Evolutionary conservation across 2,329 filamentous ascomycete genomes (phyloP).

Genomic region (Fusarium bactridioides): DNA sequence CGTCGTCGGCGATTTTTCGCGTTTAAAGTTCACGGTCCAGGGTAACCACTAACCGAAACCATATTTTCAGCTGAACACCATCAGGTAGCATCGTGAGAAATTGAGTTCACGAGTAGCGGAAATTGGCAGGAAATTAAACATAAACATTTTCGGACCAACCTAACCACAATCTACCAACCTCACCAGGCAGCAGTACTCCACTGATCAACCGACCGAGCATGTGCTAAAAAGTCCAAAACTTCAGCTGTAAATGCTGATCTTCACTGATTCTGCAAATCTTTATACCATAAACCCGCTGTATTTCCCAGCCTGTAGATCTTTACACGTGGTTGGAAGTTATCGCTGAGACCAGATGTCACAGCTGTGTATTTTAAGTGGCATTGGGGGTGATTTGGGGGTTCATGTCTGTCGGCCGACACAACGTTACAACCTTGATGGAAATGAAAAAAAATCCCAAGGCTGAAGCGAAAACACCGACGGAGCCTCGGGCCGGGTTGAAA

Average conservation of each 20-base stretch:
- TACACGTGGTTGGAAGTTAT: background rate
- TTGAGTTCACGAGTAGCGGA: background rate
- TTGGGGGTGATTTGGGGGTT: background rate
- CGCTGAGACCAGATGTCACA: background rate
- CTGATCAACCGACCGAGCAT: background rate
- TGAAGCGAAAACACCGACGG: background rate
- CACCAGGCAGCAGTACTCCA: background rate
- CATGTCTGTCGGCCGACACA: background rate
- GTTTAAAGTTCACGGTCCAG: background rate
- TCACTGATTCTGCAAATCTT: background rate
- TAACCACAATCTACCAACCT: background rate
- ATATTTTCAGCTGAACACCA: background rate
- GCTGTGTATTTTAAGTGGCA: background rate
- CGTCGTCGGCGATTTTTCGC: background rate
- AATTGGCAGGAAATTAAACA: slow-evolving; percentile 3
- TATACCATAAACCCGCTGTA: accelerated
- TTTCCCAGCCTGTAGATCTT: background rate
- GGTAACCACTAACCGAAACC: background rate
- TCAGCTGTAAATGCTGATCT: background rate
- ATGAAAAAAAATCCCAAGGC: background rate
- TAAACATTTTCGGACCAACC: background rate
- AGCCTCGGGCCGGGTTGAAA: background rate
- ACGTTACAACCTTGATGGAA: background rate
- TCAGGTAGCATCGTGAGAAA: background rate
- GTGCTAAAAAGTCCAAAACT: background rate